Conservation (phyloP, 2,329 filamentous ascomycete genomes). For the Ambrosiella beaveri region DNA sequence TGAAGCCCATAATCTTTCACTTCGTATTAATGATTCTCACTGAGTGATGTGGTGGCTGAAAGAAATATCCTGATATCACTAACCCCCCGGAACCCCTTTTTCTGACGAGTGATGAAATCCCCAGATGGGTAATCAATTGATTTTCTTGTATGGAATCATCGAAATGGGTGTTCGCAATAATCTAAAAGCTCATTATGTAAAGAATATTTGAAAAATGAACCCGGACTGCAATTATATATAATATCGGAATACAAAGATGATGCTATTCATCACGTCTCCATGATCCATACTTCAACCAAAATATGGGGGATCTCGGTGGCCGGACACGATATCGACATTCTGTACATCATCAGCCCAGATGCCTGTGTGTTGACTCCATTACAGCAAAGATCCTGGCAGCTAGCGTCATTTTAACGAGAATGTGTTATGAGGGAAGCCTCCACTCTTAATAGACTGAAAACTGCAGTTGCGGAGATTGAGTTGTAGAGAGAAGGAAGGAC, state of each 20-base stretch:
- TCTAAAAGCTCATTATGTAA: no score
- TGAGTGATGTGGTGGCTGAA: no score
- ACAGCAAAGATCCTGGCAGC: not conserved
- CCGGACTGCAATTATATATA: no score
- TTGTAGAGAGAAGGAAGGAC: not conserved
- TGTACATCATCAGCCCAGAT: no score
- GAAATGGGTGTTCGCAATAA: no score
- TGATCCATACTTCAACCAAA: no score
- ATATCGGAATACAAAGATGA: no score
- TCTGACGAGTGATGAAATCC: not conserved
- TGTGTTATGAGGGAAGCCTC: not conserved
- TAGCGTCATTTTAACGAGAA: not conserved
- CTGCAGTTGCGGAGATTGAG: not conserved
- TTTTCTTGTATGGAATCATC: no score
- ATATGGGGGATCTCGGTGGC: no score
- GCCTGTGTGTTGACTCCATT: not conserved
- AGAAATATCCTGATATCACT: not conserved
- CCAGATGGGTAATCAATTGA: not conserved
- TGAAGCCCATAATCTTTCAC: not conserved
- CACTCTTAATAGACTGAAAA: not conserved
- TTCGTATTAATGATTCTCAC: not conserved
- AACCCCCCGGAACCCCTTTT: not conserved
- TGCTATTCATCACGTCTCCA: no score
- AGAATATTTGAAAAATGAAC: no score
- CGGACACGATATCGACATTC: no score